Evolutionary conservation across 2,329 filamentous ascomycete genomes (phyloP), one percentile per base, ranked within the genome.

Genomic region (Leptographium lundbergii): DNA sequence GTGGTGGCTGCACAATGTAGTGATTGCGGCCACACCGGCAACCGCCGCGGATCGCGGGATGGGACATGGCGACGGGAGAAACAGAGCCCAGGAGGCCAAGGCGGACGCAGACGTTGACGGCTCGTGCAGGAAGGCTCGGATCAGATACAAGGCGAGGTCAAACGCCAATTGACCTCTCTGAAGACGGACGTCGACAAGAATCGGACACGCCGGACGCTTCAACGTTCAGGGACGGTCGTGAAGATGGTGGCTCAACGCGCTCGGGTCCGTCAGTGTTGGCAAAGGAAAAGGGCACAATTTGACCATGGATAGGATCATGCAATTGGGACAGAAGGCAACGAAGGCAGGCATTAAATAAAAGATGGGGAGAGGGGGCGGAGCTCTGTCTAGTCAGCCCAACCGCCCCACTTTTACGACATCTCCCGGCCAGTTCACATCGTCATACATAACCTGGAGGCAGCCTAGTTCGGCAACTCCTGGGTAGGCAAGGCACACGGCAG

Each of bases 11-110:
- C 65, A 96, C 83, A 60, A 84, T 78, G 73, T 95, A 96, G 68
- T 85, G 80, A 68, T 94, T 95, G 62, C 91, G 84, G 60, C 91
- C 90, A 71, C 91, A 96, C 57, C 87, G 85, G 75, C 91, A 96
- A 63, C 85, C 82, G 66, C 91, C 91, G 63, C 81, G 83, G 60
- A 95, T 79, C 47, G 79, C 25, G n/a, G 22, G 36, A 19, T 6
- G 14, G 13, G 27, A n/a, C 56, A 57, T 57, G 29, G 17, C 32
- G 13, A 22, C 17, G 2, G 24, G 42, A 11, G 4, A 7, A 11
- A 4, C 6, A n/a, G 11, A 17, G 50, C 17, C 17, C 5, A 13
- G 24, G n/a, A 36, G 27, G 19, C 11, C 29, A 39, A 39, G 52
- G 22, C 13, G 32, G 52, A 42, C 17, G n/a, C n/a, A n/a, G 39